phyloP scores from a whole-genome alignment of 345 rosid genomes.

The Camelina laxa region DNA sequence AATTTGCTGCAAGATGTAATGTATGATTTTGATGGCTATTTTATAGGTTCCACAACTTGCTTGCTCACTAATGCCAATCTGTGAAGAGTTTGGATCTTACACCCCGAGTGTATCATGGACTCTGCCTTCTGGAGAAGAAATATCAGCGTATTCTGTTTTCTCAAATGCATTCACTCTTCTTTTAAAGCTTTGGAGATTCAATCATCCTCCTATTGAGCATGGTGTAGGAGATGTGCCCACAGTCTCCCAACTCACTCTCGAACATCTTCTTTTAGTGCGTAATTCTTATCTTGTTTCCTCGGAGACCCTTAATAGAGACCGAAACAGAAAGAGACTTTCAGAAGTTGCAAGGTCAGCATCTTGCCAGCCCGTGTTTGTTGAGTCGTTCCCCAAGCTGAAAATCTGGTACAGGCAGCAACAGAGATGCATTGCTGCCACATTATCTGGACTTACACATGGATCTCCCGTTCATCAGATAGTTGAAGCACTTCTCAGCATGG shows the following conservation, averaged over 20 bases:
- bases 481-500: conserved; percentile 78
- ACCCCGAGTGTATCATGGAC: conserved; percentile 74
- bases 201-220: conserved; percentile 90
- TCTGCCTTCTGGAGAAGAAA: conserved; percentile 75
- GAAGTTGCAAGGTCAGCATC: conserved; percentile 63
- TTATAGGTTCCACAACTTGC: conserved; percentile 90
- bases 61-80: conserved; percentile 88
- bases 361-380: conserved; percentile 73
- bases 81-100: conserved; percentile 93
- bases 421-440: conserved; percentile 85
- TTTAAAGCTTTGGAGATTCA: conserved; percentile 93
- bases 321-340: conserved; percentile 61
- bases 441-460: conserved; percentile 83
- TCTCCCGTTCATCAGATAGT: conserved; percentile 86
- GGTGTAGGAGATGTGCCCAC: conserved; percentile 90
- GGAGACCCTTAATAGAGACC: conserved; percentile 62
- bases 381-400: conserved; percentile 89
- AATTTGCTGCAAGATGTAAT: conserved; percentile 1
- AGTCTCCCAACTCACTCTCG: conserved; percentile 83
- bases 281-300: conserved; percentile 77
- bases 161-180: conserved; percentile 93
- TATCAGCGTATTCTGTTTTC: conserved; percentile 83
- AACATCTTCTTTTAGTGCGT: conserved; percentile 83
- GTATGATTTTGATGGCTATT: conserved; percentile 28
- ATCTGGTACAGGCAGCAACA: conserved; percentile 92